phyloP scores from a whole-genome alignment of 1,284 basidiomycete species.

The Schizophyllum amplum region DNA sequence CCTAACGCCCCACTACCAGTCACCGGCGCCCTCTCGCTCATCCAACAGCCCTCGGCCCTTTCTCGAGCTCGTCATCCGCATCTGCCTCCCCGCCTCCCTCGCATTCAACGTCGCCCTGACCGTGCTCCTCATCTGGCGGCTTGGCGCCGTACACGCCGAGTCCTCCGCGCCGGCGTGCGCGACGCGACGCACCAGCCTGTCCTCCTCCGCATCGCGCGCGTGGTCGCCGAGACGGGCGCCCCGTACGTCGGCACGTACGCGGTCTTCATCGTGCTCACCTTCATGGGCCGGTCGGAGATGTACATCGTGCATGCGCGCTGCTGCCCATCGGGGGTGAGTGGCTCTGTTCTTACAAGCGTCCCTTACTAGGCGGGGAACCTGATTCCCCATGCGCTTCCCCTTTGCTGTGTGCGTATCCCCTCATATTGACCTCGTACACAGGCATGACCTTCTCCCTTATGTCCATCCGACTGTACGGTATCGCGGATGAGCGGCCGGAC shows the following conservation, averaged over 20 bases:
- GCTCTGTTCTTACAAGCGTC: too few relatives aligned
- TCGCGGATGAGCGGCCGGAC: neutral
- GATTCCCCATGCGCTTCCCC: too few relatives aligned
- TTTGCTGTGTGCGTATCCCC: too few relatives aligned
- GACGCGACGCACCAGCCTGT: neutral
- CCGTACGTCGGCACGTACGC: neutral
- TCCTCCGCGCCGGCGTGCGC: neutral
- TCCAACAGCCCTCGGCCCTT: neutral
- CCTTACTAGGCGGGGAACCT: too few relatives aligned
- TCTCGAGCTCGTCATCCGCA: neutral
- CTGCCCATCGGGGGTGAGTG: neutral
- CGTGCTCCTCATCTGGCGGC: neutral
- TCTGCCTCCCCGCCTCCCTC: neutral
- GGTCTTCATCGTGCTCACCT: slow-evolving; percentile 9
- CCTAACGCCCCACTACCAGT: neutral
- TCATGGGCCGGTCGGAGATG: neutral
- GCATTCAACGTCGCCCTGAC: neutral
- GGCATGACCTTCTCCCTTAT: neutral
- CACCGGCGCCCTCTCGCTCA: neutral
- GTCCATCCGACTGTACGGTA: neutral
- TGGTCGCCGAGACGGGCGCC: neutral
- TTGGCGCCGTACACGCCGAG: neutral
- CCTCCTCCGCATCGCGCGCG: neutral
- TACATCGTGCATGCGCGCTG: neutral
- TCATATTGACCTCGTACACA: neutral